Base-by-base conservation (phyloP, 305 asterid species). In the Coffea humblotiana region DNA sequence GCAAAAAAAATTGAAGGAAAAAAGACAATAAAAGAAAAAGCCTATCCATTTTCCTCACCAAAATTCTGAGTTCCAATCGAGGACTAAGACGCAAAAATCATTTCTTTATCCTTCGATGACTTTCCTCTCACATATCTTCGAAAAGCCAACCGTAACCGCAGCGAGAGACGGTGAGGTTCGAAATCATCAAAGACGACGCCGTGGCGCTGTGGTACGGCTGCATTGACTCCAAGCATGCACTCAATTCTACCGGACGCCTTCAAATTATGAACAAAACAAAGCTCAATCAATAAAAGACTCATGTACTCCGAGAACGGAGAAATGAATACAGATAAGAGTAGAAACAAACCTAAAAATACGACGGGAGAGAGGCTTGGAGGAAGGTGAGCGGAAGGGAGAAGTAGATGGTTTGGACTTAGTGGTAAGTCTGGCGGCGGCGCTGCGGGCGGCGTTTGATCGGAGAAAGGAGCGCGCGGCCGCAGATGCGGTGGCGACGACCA, bases 141-240 rank as follows among this genome's bases (percentile, higher is more conserved):
- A 96, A 86, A 60, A 93, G 96, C 97, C 98, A 93, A 67, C 92
- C 90, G 80, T 84, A 92, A 82, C 97, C 97, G 76, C 88, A 85
- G 81, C 92, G 91, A 76, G 97, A 89, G 76, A 83, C 90, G 6
- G 94, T 92, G 64, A 95, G 99, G 97, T 90, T 92, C 3, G 98
- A 95, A 13, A 95, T 92, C 98, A 95, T 93, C 92, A 95, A 88
- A 8, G 97, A 93, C 2, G 99, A 92, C 47, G 99, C 98, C 16
- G 97, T 93, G 32, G 89, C 97, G 0, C 97, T 86, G 86, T 95
- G 99, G 87, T 82, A 90, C n/a, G 99, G 98, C 84, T 89, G 97
- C 93, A 95, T 78, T 47, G 99, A 92, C 84, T 87, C 97, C 88
- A 92, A 16, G 77, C 92, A 91, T 68, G 95, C 98, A 85, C 97